Evolutionary conservation across 768 basidiomycete genomes (phyloP), one percentile per base, ranked within the genome.

Genomic region (Aureoboletus auriporus): DNA sequence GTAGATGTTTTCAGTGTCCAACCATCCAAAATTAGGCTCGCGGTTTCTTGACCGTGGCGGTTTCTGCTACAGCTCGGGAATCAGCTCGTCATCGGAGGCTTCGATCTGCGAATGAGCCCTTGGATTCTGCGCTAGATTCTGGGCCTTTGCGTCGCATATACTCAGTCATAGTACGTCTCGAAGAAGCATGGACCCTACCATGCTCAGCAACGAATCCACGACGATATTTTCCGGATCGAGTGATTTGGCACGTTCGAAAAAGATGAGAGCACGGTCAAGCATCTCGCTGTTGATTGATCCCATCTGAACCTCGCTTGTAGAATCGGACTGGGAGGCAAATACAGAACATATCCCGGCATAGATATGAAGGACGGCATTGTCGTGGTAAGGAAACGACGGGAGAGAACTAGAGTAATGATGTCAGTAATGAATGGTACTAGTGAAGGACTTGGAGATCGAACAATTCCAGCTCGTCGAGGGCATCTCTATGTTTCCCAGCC

Each of bases 401-500:
- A 95, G 75, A 63, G 89, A 94, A 23, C 92, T 92, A 53, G 20
- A 23, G 20, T 23, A 2, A 23, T 23, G 20, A 37, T 26, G 34
- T 38, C 31, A 8, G 46, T n/a, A 53, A 39, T n/a, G 39, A 8
- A 40, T 8, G 16, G 35, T 5, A 11, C 17, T 17, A 35, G 38
- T 39, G 42, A 39, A 49, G 44, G 20, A 39, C 35, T 40, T 50
- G 41, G 46, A 42, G 38, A 14, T 67, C 79, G 54, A 68, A 93
- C 90, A 93, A 75, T 61, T 93, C 89, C 11, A 95, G 70, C 62
- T 96, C 89, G 51, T 91, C 86, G 46, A 93, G 69, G 1, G 93
- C 93, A 45, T 84, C 80, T 47, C 75, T 74, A 57, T 86, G 74
- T 59, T 74, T 75, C 5, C 72, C 76, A 16, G 73, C 64, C 16